A percentile compares a stretch with the other conserved stretches of the same genome.
Conservation (phyloP, 305 asterid genomes). For the Fraxinus greggii region DNA sequence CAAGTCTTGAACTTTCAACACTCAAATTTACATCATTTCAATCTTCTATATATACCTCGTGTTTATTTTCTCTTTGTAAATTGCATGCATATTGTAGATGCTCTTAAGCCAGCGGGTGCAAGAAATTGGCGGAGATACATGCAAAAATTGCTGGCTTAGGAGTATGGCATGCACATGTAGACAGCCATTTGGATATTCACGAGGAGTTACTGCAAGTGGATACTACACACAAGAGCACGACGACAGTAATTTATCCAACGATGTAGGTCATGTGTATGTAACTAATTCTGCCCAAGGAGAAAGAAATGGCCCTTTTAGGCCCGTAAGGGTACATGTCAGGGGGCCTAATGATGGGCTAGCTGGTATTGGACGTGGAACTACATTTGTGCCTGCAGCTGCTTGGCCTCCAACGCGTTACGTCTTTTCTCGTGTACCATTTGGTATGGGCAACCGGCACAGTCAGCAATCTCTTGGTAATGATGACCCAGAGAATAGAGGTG, state of each 20-base stretch:
- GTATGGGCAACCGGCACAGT: conserved; percentile 74
- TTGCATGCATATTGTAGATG: conserved; percentile 52
- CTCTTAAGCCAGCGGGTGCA: conserved; percentile 93
- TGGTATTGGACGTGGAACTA: conserved; percentile 87
- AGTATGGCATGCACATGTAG: conserved; percentile 76
- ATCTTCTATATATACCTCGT: conserved; percentile 6
- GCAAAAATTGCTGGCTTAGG: conserved; percentile 76
- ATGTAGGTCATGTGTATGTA: conserved; percentile 62
- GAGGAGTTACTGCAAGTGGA: conserved; percentile 58
- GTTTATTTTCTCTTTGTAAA: conserved; percentile 14
- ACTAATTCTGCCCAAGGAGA: conserved; percentile 78
- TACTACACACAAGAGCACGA: conserved; percentile 76
- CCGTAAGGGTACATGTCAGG: conserved; percentile 79
- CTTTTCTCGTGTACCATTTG: conserved; percentile 94
- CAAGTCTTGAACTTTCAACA: conserved; percentile 2
- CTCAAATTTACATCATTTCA: conserved; percentile 9
- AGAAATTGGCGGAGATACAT: conserved; percentile 82
- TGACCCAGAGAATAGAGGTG: conserved; percentile 72
- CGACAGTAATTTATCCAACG: conserved; percentile 50
- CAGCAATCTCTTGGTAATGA: conserved; percentile 78
- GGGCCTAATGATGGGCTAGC: conserved; percentile 91
- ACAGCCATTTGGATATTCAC: conserved; percentile 65
- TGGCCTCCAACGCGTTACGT: conserved; percentile 98
- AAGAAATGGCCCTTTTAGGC: conserved; percentile 73
- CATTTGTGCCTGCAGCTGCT: conserved; percentile 77